Conservation (phyloP, 305 asterid species). For the Fraxinus xanthoxyloides region DNA sequence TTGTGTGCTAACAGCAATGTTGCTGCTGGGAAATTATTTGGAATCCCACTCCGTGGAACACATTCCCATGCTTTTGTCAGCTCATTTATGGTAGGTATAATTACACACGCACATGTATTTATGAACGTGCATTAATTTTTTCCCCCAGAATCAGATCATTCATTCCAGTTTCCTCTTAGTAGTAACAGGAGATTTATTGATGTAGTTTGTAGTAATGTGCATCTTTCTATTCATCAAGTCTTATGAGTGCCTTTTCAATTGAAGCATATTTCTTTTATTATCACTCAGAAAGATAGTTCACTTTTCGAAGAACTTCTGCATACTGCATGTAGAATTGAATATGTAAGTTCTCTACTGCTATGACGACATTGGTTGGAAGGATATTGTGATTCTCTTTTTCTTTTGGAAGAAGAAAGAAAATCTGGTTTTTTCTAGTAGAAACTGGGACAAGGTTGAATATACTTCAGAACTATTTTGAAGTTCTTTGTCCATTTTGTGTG, state of each 20-base stretch:
- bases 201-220: not conserved
- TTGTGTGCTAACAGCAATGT: constrained; percentile 67
- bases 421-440: constrained; percentile 4
- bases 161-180: not conserved
- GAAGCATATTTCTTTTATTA: not conserved
- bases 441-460: not conserved
- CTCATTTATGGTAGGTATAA: constrained; percentile 79
- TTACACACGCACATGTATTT: not conserved
- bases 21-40: constrained; percentile 96
- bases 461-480: constrained; percentile 5
- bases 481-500: not conserved
- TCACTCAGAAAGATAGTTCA: not conserved
- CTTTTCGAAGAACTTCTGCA: constrained; percentile 3
- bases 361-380: not conserved
- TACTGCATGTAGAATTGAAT: constrained; percentile 3
- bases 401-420: constrained; percentile 4
- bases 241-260: not conserved
- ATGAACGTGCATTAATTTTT: not conserved
- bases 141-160: not conserved
- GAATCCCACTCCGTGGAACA: constrained; percentile 99
- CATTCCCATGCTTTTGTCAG: constrained; percentile 99
- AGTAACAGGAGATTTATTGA: not conserved
- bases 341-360: constrained; percentile 4
- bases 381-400: not conserved
- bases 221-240: constrained; percentile 11